Evolutionary conservation across 2,329 filamentous ascomycete genomes (phyloP).

Genomic region (Colletotrichum filicis): DNA sequence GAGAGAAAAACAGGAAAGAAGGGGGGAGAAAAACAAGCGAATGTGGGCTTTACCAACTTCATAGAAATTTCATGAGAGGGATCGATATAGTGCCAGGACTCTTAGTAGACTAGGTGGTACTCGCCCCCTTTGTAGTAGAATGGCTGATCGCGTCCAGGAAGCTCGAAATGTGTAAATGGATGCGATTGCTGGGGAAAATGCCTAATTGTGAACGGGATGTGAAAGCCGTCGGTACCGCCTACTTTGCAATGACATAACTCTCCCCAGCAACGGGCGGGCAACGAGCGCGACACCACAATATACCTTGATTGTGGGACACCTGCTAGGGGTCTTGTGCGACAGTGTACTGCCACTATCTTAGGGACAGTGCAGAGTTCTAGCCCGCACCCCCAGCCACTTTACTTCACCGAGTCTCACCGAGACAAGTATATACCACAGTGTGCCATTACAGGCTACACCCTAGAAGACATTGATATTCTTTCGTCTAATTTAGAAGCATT

Average conservation of each 20-base stretch:
- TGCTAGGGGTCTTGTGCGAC: neutral
- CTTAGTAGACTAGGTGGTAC: no score
- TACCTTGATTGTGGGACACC: neutral
- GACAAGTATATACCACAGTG: neutral
- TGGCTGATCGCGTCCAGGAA: neutral
- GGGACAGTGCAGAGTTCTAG: neutral
- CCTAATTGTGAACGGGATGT: neutral
- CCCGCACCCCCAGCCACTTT: neutral
- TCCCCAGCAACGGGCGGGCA: slow-evolving; percentile 29
- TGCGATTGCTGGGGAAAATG: neutral
- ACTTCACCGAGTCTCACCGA: neutral
- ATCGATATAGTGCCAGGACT: neutral
- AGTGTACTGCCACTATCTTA: neutral
- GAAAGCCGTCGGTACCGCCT: slow-evolving; percentile 8
- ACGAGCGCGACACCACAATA: slow-evolving; percentile 6
- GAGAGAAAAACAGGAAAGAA: neutral
- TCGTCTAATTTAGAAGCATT: neutral
- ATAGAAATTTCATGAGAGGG: neutral
- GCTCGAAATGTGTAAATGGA: neutral
- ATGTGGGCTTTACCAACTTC: slow-evolving; percentile 24
- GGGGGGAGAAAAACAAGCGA: neutral
- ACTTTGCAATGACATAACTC: slow-evolving; percentile 29
- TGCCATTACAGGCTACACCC: neutral
- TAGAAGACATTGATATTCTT: neutral
- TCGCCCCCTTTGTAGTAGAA: neutral